phyloP scores from a whole-genome alignment of 2,329 filamentous ascomycete genomes.

The Cladophialophora psammophila region DNA sequence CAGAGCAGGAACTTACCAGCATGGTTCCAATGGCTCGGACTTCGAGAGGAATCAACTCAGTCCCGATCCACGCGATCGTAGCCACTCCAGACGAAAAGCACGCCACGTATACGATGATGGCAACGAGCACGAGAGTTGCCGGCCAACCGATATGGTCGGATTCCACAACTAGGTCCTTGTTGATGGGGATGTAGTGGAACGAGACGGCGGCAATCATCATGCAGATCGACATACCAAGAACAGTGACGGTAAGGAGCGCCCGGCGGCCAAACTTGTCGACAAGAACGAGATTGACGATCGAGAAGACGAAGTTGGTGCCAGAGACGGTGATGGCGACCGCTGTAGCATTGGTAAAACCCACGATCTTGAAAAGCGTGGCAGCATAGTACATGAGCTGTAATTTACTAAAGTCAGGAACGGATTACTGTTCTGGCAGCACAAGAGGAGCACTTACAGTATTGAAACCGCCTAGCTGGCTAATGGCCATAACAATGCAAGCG shows the following conservation, averaged over 20 bases:
- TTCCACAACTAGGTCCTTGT: conserved; percentile 28
- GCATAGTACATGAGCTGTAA: conserved; percentile 80
- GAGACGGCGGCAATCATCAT: conserved; percentile 74
- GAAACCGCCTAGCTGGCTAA: conserved; percentile 89
- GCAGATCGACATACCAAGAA: conserved; percentile 82
- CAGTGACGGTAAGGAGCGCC: conserved; percentile 78
- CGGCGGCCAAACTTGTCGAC: conserved; percentile 83
- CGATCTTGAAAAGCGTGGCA: conserved; percentile 77
- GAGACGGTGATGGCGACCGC: conserved; percentile 81
- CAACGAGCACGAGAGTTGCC: conserved; percentile 68
- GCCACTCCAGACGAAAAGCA: conserved; percentile 70
- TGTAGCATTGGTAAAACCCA: conserved; percentile 80
- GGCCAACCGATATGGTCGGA: conserved; percentile 42
- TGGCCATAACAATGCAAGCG: conserved; percentile 82
- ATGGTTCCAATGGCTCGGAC: conserved; percentile 69
- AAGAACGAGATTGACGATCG: conserved; percentile 68
- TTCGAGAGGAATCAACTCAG: conserved; percentile 79
- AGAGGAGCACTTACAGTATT: conserved; percentile 63
- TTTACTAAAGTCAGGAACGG: not conserved
- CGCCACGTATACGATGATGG: conserved; percentile 83
- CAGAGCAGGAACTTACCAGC: conserved; percentile 47
- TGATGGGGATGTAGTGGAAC: conserved; percentile 67
- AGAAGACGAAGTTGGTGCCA: conserved; percentile 63
- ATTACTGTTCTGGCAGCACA: conserved; percentile 49
- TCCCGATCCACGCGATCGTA: conserved; percentile 89